Evolutionary conservation across 768 basidiomycete genomes (phyloP), one percentile per base, ranked within the genome.

Genomic region (Trametes elegans): DNA sequence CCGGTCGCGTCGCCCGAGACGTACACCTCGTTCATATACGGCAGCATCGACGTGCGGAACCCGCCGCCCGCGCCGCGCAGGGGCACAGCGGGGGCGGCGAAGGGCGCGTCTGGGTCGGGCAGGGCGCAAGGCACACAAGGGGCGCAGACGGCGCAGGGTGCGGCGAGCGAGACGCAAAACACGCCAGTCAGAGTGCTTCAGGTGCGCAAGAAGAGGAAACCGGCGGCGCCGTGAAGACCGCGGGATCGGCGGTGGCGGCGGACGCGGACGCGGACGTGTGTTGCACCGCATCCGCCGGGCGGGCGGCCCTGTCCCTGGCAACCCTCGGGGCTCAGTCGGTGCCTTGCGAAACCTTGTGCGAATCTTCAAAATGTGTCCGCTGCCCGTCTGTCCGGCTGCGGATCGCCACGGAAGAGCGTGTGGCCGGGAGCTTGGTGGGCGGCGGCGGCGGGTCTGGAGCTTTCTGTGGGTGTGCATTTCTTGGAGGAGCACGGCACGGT

Each of bases 11-110:
- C 81, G 29, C 69, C 78, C 38, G 83, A 83, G 67, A 84, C 81
- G 46, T 88, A 88, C 68, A 53, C 67, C n/a, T 68, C 74, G 45
- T 70, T 81, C 64, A 80, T 89, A 26, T 85, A 83, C 65, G 87
- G 87, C 24, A 65, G 73, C n/a, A 68, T 81, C 40, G 57, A 53
- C 38, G 82, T 87, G 43, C 73, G 73, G 54, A 87, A 88, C 62
- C 62, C 73, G 18, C 67, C 67, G 5, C 64, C 64, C 55, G 62
- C 66, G 54, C 66, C 67, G 35, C 68, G 65, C 39, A n/a, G n/a
- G n/a, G 59, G n/a, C 11, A 6, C 21, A 7, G 40, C 8, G 18
- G 45, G 8, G 26, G 26, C 29, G 9, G 54, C 47, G 28, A 34
- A 46, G 14, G 56, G 34, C 27, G 58, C 44, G 16, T 44, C 11